These are phyloP conservation scores for Vitis hybrid DNA, from an alignment of 177 flowering plant species.

Conservation along the genomic window DNA sequence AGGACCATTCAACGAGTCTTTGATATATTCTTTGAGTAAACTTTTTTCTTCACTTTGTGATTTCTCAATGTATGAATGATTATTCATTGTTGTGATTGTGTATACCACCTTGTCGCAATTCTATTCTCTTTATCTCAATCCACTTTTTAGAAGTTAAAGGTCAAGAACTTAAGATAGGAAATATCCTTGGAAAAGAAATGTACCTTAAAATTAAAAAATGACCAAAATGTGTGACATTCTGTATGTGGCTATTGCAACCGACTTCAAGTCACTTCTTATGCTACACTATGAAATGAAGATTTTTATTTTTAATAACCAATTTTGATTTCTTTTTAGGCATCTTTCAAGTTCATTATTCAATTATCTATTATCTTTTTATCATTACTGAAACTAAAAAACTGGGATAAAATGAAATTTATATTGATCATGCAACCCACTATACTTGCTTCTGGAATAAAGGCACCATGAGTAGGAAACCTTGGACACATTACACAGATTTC, in stretches of 20 bases:
- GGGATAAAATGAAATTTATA: not conserved
- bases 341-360: not conserved
- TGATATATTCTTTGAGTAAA: slow-evolving; percentile 93
- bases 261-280: not conserved
- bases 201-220: not conserved
- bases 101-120: too few species aligned
- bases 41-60: slow-evolving; percentile 2
- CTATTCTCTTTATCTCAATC: not conserved
- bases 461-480: slow-evolving; percentile 71
- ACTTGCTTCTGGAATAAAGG: slow-evolving; percentile 54
- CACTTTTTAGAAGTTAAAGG: not conserved
- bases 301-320: slow-evolving; percentile 11
- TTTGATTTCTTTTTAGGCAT: not conserved
- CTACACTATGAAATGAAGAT: not conserved
- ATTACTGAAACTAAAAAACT: not conserved
- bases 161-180: not conserved
- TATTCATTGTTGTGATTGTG: not conserved
- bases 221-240: not conserved
- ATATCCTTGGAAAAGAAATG: not conserved
- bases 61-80: too few species aligned
- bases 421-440: slow-evolving; percentile 65
- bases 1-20: slow-evolving; percentile 75
- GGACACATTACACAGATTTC: slow-evolving; percentile 90
- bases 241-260: not conserved
- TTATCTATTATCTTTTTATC: not conserved